Evolutionary conservation across 1,284 basidiomycete genomes (phyloP).

Genomic region (Pisolithus thermaeus): DNA sequence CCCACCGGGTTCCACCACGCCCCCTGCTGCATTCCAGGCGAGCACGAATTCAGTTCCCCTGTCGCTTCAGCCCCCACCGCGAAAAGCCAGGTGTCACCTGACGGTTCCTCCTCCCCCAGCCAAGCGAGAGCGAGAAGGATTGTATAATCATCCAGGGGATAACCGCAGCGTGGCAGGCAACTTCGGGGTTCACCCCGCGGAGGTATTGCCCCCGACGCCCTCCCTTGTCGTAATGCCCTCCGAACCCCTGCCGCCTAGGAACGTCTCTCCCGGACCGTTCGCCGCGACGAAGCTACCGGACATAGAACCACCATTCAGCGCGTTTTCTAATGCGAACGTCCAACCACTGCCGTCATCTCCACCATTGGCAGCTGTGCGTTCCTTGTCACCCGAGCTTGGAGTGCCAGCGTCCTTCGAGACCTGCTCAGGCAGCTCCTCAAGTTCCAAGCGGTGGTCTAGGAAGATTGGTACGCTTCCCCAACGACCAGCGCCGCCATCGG

Average conservation of each 20-base stretch:
- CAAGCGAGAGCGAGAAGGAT: slow-evolving; percentile 9
- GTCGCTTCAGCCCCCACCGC: slow-evolving; percentile 61
- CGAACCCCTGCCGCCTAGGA: slow-evolving; percentile 8
- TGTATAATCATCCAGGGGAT: slow-evolving; percentile 27
- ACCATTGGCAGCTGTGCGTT: not conserved
- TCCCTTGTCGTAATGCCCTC: not conserved
- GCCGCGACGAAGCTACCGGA: slow-evolving; percentile 5
- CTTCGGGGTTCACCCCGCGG: slow-evolving; percentile 21
- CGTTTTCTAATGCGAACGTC: slow-evolving; percentile 2
- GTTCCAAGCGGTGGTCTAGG: slow-evolving; percentile 53
- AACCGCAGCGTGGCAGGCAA: slow-evolving; percentile 28
- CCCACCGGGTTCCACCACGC: slow-evolving; percentile 11
- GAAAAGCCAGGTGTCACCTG: slow-evolving; percentile 38
- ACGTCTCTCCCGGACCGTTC: slow-evolving; percentile 9
- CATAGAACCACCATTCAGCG: not conserved
- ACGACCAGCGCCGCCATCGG: slow-evolving; percentile 49
- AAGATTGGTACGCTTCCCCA: slow-evolving; percentile 47
- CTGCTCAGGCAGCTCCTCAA: slow-evolving; percentile 21
- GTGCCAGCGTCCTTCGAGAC: slow-evolving; percentile 16
- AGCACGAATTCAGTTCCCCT: slow-evolving; percentile 21
- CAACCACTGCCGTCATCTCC: not conserved
- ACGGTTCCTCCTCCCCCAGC: not conserved
- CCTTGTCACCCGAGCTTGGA: slow-evolving; percentile 2
- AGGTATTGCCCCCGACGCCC: not conserved
- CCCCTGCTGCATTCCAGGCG: slow-evolving; percentile 11